Percentiles rank a stretch among this genome's conserved stretches.
Conservation (phyloP, 2,329 filamentous ascomycete species). For the Calycina herbarum region DNA sequence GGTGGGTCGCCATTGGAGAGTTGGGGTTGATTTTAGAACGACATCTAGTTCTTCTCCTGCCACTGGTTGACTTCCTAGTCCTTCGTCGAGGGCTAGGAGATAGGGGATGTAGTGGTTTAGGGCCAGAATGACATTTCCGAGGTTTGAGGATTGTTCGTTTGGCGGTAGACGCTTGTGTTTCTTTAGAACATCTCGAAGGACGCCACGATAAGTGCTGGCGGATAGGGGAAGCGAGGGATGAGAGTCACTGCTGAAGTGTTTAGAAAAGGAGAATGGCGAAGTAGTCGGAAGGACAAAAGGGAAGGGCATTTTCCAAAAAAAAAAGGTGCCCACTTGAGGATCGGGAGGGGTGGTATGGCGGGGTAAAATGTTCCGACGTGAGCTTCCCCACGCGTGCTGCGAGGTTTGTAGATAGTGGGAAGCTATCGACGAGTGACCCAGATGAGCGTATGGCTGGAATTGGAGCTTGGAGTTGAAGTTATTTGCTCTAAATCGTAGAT, state of each 20-base stretch:
- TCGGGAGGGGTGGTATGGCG: not conserved
- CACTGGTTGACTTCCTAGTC: slow-evolving; percentile 58
- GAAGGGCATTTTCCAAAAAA: slow-evolving; percentile 69
- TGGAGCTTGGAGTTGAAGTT: not conserved
- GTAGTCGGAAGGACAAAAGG: slow-evolving; percentile 88
- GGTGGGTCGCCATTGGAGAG: slow-evolving; percentile 83
- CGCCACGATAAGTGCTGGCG: slow-evolving; percentile 79
- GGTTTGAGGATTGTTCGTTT: slow-evolving; percentile 66
- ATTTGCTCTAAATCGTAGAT: not conserved
- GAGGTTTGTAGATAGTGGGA: not conserved
- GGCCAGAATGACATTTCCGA: slow-evolving; percentile 67
- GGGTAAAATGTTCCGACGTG: not conserved
- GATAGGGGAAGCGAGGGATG: slow-evolving; percentile 86
- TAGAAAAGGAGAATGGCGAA: slow-evolving; percentile 78
- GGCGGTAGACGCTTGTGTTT: slow-evolving; percentile 83
- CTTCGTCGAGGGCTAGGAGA: slow-evolving; percentile 73
- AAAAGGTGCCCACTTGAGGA: not conserved
- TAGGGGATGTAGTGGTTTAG: slow-evolving; percentile 82
- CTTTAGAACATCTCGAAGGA: slow-evolving; percentile 82
- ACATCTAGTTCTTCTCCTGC: slow-evolving; percentile 66
- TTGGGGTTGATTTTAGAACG: slow-evolving; percentile 58
- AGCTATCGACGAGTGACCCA: not conserved
- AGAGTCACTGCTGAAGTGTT: slow-evolving; percentile 73
- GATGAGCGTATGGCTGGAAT: not conserved
- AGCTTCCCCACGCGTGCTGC: not conserved